These are phyloP conservation scores for Leccinum arenicola DNA, from an alignment of 768 basidiomycete genomes.

Conservation along the genomic window DNA sequence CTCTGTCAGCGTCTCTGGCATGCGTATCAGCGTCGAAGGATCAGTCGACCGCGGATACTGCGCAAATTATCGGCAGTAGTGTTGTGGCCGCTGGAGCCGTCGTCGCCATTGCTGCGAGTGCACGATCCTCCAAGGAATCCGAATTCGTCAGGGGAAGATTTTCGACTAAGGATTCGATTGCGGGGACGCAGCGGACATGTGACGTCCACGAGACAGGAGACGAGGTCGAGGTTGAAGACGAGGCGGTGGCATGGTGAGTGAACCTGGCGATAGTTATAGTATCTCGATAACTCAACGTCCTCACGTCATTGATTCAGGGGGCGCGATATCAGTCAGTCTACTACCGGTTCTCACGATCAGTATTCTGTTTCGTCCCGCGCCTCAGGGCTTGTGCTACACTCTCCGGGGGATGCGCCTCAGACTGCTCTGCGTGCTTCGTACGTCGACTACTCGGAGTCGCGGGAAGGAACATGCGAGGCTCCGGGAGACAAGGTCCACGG, in stretches of 20 bases:
- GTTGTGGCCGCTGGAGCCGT: background rate
- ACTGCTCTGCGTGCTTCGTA: background rate
- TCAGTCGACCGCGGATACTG: background rate
- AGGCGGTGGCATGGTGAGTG: slow-evolving; percentile 6
- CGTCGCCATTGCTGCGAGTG: background rate
- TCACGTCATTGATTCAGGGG: slow-evolving; percentile 2
- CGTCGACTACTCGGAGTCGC: background rate
- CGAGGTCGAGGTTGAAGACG: background rate
- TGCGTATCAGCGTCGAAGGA: background rate
- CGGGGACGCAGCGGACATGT: background rate
- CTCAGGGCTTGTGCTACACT: background rate
- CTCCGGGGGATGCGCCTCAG: background rate
- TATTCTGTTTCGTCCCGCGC: background rate
- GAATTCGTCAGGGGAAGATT: background rate
- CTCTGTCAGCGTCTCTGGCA: background rate
- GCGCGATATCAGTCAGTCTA: background rate
- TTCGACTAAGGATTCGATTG: background rate
- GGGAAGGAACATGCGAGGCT: background rate
- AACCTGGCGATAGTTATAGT: background rate
- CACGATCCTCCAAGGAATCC: background rate
- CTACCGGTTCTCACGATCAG: background rate
- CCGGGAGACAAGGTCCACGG: background rate
- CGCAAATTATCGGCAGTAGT: background rate
- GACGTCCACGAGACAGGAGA: background rate
- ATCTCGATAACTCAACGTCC: background rate